Evolutionary conservation across 257 asterid genomes (phyloP).

Genomic region (Coffea eugenioides): DNA sequence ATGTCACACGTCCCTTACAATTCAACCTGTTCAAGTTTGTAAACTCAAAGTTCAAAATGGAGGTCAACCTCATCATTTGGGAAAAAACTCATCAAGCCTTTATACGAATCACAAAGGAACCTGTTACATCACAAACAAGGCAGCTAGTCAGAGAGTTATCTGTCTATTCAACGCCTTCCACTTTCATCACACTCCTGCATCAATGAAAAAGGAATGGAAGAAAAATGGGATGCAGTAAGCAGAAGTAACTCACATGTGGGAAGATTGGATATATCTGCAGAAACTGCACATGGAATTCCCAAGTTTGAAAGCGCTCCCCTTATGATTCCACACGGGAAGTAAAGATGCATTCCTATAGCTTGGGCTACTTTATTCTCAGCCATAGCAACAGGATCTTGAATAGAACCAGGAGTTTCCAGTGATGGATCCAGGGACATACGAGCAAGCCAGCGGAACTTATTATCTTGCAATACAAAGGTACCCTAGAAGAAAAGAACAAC

Average conservation of each 20-base stretch:
- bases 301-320: slow-evolving; percentile 97
- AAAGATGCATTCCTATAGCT: slow-evolving; percentile 92
- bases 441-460: slow-evolving; percentile 82
- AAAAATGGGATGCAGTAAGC: slow-evolving; percentile 6
- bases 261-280: slow-evolving; percentile 91
- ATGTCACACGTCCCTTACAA: neutral
- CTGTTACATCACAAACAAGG: slow-evolving; percentile 31
- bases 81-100: slow-evolving; percentile 47
- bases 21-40: slow-evolving; percentile 2
- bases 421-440: slow-evolving; percentile 85
- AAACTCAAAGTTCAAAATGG: neutral
- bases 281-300: slow-evolving; percentile 99
- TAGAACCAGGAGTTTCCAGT: slow-evolving; percentile 55
- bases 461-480: slow-evolving; percentile 95
- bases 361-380: slow-evolving; percentile 84
- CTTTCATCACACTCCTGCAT: neutral
- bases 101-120: slow-evolving; percentile 66
- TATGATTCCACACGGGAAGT: slow-evolving; percentile 95
- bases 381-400: slow-evolving; percentile 94
- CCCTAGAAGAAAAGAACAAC: slow-evolving; percentile 49
- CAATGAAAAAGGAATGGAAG: neutral
- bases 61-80: neutral
- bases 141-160: neutral
- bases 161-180: neutral
- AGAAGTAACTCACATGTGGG: slow-evolving; percentile 83